Conservation (phyloP, 371 early-diverging fungal genomes). For the Apophysomyces variabilis region DNA sequence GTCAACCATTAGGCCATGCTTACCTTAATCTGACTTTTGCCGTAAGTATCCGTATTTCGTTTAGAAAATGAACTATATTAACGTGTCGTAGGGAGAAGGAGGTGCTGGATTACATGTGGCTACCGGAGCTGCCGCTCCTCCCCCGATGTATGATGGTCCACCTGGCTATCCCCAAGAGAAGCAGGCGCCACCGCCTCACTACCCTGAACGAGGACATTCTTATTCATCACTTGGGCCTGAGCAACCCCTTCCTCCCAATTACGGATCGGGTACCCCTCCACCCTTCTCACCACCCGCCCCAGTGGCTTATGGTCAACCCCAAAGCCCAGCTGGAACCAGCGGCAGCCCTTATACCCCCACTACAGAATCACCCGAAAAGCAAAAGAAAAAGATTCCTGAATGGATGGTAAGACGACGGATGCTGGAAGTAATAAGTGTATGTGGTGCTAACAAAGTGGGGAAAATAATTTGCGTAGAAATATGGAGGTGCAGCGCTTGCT, state of each 20-base stretch:
- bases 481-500: conserved; percentile 45
- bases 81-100: conserved; percentile 1
- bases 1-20: conserved; percentile 29
- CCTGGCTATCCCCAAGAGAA: conserved; percentile 21
- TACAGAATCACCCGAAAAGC: conserved; percentile 12
- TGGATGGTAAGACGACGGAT: conserved; percentile 40
- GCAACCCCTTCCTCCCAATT: conserved; percentile 30
- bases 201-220: conserved; percentile 15
- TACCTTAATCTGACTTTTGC: conserved; percentile 23
- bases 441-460: not conserved
- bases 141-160: conserved; percentile 23
- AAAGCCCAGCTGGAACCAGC: conserved; percentile 10
- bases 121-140: conserved; percentile 4
- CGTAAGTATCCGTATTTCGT: conserved; percentile 14
- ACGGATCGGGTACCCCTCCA: conserved; percentile 33
- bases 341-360: conserved; percentile 6
- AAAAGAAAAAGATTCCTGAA: conserved; percentile 32
- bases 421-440: not conserved
- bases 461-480: conserved; percentile 30
- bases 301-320: conserved; percentile 3
- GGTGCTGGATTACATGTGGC: conserved; percentile 1
- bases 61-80: no score
- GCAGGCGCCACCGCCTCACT: conserved; percentile 14
- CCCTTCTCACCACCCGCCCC: conserved; percentile 25
- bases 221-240: conserved; percentile 31